A percentile compares a stretch with the other conserved stretches of the same genome.
Evolutionary conservation across 2,329 filamentous ascomycete genomes (phyloP).

Genomic region (Graphium sp.): DNA sequence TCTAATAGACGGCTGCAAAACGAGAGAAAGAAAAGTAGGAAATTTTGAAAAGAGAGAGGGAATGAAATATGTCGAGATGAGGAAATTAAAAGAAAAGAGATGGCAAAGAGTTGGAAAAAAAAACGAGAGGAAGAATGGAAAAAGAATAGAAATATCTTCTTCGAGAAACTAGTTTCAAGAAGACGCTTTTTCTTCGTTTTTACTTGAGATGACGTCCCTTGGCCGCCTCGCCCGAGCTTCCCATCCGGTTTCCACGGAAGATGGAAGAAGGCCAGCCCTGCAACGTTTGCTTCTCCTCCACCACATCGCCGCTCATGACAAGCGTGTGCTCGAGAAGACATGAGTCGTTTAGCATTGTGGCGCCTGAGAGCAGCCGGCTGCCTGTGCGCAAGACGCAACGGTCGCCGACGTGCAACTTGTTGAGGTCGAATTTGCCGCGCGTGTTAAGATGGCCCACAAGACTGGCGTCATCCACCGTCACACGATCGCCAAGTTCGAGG

Average conservation of each 20-base stretch:
- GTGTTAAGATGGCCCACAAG: conserved; percentile 40
- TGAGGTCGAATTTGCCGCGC: conserved; percentile 36
- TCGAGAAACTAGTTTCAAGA: background rate
- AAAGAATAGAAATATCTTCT: background rate
- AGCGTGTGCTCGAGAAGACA: conserved; percentile 40
- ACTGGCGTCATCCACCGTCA: conserved; percentile 36
- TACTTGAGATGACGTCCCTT: too few relatives aligned
- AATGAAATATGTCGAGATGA: conserved; percentile 4
- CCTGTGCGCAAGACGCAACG: conserved; percentile 33
- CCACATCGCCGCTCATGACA: conserved; percentile 37
- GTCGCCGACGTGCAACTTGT: conserved; percentile 29
- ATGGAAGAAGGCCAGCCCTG: conserved; percentile 37
- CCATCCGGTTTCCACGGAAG: conserved; percentile 12
- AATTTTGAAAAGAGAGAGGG: background rate
- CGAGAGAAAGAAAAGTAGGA: background rate
- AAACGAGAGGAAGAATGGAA: background rate
- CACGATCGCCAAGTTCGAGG: conserved; percentile 32
- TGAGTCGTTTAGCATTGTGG: conserved; percentile 31
- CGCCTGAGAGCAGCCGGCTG: conserved; percentile 32
- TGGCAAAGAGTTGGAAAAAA: conserved; percentile 1
- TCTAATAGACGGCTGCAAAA: background rate
- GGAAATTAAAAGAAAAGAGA: background rate
- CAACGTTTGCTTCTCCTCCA: conserved; percentile 28
- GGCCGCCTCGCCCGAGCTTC: background rate
- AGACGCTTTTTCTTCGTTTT: background rate